Percentiles rank a stretch among this genome's conserved stretches.
These are phyloP conservation scores for Periconia macrospinosa DNA, from an alignment of 2,329 filamentous ascomycete genomes.

Conservation along the genomic window DNA sequence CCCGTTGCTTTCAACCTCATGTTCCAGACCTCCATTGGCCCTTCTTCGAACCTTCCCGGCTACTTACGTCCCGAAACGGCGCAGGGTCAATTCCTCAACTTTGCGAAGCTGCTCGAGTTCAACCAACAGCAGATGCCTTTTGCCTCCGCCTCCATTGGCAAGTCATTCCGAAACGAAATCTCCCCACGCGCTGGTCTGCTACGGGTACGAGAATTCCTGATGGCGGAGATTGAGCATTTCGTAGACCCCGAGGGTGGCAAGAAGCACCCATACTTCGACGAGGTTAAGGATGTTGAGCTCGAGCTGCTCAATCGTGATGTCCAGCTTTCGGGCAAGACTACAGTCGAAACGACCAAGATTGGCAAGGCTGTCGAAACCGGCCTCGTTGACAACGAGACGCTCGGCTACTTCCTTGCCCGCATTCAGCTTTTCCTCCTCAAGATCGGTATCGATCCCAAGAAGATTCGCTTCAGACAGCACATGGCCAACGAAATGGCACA, in stretches of 20 bases:
- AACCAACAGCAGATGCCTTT: slow-evolving; percentile 96
- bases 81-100: slow-evolving; percentile 97
- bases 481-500: slow-evolving; percentile 92
- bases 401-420: slow-evolving; percentile 94
- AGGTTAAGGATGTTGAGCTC: slow-evolving; percentile 82
- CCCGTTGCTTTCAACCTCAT: slow-evolving; percentile 97
- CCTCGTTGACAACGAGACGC: slow-evolving; percentile 93
- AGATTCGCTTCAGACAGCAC: slow-evolving; percentile 95
- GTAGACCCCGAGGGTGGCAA: slow-evolving; percentile 94
- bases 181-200: slow-evolving; percentile 89
- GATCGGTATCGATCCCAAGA: slow-evolving; percentile 82
- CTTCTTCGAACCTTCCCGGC: slow-evolving; percentile 80
- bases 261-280: slow-evolving; percentile 85
- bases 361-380: slow-evolving; percentile 82
- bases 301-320: slow-evolving; percentile 81
- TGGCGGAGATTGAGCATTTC: slow-evolving; percentile 99
- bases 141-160: slow-evolving; percentile 94
- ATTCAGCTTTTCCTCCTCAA: slow-evolving; percentile 89
- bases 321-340: slow-evolving; percentile 83
- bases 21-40: slow-evolving; percentile 95
- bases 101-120: slow-evolving; percentile 93
- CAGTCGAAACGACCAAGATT: slow-evolving; percentile 72
- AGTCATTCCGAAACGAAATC: slow-evolving; percentile 98
- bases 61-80: slow-evolving; percentile 76
- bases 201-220: slow-evolving; percentile 93